Evolutionary conservation across 305 asterid genomes (phyloP), one percentile per base, ranked within the genome.

Genomic region (Andrographis paniculata): DNA sequence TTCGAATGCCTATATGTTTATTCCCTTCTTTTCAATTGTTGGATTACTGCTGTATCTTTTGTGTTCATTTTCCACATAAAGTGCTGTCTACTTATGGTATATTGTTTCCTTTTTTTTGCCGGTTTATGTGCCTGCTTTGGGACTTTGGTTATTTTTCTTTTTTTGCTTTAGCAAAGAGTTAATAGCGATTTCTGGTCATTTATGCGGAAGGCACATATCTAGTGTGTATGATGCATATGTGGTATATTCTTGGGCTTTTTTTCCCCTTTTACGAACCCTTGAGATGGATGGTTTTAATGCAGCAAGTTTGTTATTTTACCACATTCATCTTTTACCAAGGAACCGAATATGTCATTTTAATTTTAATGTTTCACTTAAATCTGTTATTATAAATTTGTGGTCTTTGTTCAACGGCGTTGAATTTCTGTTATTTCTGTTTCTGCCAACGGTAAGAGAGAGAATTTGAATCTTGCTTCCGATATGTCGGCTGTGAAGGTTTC

Each of bases 341-440:
- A n/a, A n/a, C n/a, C n/a, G 30, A 8, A 24, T 3, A 24, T 3
- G 8, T 24, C 30, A 8, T 24, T 24, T 24, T 3, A 24, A 4
- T 24, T 8, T 4, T 24, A n/a, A n/a, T 24, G 4, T 24, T 24
- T 24, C 30, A 4, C 8, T 24, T 24, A 8, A 24, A 3, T 24
- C 30, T 24, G 30, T 24, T 50, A 23, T 53, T 42, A 39, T 46
- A 17, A 58, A 42, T 31, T 38, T 53, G 58, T 51, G 55, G 62
- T 45, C 58, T 50, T 58, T 53, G 56, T 68, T 66, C 61, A 31
- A 24, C 30, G 27, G 48, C 46, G 50, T 42, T 49, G 19, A 45
- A 53, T 66, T 63, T 61, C 65, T 6, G 80, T 72, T 72, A 39
- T 52, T 74, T 70, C 69, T 21, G 67, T 65, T 67, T 66, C 44